Conservation (phyloP, 78 protist species). For the Guillardia theta region DNA sequence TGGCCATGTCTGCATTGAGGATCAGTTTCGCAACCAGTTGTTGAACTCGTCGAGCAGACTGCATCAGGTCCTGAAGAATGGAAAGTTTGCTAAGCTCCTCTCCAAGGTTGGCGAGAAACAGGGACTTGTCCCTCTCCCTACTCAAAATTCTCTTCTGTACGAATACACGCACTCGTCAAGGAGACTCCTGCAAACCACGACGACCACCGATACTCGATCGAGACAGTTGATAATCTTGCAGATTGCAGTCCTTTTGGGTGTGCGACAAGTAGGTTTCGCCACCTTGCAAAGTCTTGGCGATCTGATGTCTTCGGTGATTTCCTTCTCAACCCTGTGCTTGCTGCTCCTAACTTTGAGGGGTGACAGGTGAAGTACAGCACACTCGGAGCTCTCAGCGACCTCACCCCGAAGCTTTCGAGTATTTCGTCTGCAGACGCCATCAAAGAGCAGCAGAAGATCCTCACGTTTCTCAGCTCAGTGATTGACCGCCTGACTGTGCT, state of each 20-base stretch:
- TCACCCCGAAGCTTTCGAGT: not conserved
- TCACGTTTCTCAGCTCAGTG: not conserved
- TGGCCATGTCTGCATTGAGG: not conserved
- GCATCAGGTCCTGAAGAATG: not conserved
- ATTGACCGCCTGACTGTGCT: not conserved
- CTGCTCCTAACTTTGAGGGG: no score
- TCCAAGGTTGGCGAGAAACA: not conserved
- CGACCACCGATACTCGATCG: not conserved
- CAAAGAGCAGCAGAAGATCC: not conserved
- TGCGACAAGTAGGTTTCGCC: not conserved
- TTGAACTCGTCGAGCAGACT: not conserved
- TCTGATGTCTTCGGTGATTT: not conserved
- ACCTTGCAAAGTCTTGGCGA: not conserved
- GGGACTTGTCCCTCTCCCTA: no score
- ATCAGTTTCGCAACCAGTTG: not conserved
- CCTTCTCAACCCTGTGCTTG: no score
- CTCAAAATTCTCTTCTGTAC: not conserved
- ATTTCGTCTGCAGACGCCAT: not conserved
- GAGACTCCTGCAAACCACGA: not conserved
- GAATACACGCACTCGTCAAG: not conserved
- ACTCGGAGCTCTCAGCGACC: not conserved
- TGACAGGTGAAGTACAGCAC: not conserved
- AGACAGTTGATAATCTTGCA: not conserved
- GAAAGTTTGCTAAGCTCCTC: not conserved
- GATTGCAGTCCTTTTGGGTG: not conserved